Conservation (phyloP, 805 yeast species). For the Zygotorulaspora chibaensis region DNA sequence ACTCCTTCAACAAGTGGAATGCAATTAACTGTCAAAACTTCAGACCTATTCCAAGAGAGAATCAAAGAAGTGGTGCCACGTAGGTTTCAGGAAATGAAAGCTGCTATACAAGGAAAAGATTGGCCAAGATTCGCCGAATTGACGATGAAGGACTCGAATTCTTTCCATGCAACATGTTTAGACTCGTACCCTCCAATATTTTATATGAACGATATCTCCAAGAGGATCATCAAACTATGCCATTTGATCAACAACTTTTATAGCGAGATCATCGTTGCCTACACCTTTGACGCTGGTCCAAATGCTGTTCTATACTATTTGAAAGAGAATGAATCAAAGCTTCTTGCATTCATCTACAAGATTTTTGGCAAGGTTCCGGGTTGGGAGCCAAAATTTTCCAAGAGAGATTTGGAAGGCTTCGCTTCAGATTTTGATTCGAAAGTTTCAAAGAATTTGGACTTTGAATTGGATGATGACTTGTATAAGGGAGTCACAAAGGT, state of each 20-base stretch:
- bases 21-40: slow-evolving; percentile 90
- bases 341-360: slow-evolving; percentile 64
- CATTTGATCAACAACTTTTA: slow-evolving; percentile 67
- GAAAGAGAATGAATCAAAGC: slow-evolving; percentile 63
- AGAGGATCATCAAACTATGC: slow-evolving; percentile 69
- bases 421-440: slow-evolving; percentile 24
- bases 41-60: slow-evolving; percentile 80
- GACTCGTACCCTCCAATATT: slow-evolving; percentile 96
- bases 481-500: slow-evolving; percentile 74
- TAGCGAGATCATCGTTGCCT: slow-evolving; percentile 72
- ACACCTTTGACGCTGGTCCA: slow-evolving; percentile 99
- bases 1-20: slow-evolving; percentile 93
- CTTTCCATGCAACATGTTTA: slow-evolving; percentile 96
- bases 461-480: slow-evolving; percentile 48
- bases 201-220: slow-evolving; percentile 87
- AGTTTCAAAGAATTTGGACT: slow-evolving; percentile 33
- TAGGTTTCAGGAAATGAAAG: slow-evolving; percentile 78
- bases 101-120: slow-evolving; percentile 67
- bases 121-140: slow-evolving; percentile 79
- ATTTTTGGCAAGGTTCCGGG: slow-evolving; percentile 60
- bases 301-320: slow-evolving; percentile 93
- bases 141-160: slow-evolving; percentile 95
- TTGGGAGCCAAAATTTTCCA: slow-evolving; percentile 50
- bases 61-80: slow-evolving; percentile 78
- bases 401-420: slow-evolving; percentile 28